Percentiles rank a stretch among this genome's conserved stretches.
phyloP scores from a whole-genome alignment of 345 rosid genomes.

The Sisymbrium altissimum region DNA sequence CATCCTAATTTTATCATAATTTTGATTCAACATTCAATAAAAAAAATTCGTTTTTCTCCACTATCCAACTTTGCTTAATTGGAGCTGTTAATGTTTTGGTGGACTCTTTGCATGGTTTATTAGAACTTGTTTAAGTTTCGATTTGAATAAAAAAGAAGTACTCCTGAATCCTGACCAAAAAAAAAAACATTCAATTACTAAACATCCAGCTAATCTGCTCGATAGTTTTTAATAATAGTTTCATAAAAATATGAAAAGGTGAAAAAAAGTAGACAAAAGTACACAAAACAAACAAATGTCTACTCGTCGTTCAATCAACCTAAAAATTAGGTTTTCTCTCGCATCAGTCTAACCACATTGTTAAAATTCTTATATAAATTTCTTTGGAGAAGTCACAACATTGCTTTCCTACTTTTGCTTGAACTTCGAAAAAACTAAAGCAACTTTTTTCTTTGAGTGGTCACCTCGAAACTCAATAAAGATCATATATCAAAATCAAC shows the following conservation, averaged over 20 bases:
- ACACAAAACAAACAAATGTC: conserved; percentile 17
- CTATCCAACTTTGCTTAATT: neutral
- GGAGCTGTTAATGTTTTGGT: neutral
- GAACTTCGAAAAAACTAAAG: conserved; percentile 11
- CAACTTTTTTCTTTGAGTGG: conserved; percentile 15
- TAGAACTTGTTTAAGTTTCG: neutral
- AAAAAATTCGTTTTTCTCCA: neutral
- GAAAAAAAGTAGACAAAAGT: conserved; percentile 2
- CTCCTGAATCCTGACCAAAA: neutral
- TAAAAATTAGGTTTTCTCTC: conserved; percentile 27
- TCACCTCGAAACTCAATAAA: conserved; percentile 28
- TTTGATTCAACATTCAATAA: neutral
- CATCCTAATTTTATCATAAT: neutral
- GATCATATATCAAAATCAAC: conserved; percentile 21
- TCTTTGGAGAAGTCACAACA: conserved; percentile 18
- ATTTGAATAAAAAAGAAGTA: neutral
- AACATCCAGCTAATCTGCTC: neutral
- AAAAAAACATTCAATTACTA: too few species aligned
- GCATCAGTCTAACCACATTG: conserved; percentile 26
- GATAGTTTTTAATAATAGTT: neutral
- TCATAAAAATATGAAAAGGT: neutral
- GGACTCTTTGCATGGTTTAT: neutral
- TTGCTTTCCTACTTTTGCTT: conserved; percentile 30
- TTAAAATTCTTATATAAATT: neutral
- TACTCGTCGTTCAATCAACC: conserved; percentile 18